Conservation (phyloP, 1,284 basidiomycete species). For the Ceratobasidium sp. region DNA sequence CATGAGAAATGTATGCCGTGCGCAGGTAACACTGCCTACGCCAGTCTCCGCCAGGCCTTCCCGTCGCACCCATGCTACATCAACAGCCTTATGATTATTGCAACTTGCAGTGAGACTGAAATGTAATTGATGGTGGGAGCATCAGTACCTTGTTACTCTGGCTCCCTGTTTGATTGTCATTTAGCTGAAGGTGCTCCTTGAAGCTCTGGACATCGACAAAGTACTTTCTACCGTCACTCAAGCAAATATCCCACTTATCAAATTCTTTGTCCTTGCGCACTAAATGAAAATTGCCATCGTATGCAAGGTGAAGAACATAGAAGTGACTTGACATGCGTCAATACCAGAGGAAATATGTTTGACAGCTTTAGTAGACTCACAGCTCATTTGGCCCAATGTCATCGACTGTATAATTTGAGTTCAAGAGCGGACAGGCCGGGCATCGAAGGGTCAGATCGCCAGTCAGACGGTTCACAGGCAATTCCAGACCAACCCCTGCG, state of each 20-base stretch:
- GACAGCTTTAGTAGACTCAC: too few relatives aligned
- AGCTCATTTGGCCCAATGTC: too few relatives aligned
- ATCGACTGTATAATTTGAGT: too few relatives aligned
- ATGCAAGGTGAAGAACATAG: conserved; percentile 1
- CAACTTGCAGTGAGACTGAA: too few relatives aligned
- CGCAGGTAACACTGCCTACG: not conserved
- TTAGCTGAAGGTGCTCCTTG: too few relatives aligned
- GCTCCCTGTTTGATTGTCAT: too few relatives aligned
- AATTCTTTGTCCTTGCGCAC: conserved; percentile 1
- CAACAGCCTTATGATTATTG: conserved; percentile 9
- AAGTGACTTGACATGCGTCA: too few relatives aligned
- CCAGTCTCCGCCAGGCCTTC: not conserved
- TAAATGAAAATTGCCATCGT: conserved; percentile 2
- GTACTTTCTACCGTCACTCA: conserved; percentile 1
- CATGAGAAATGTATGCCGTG: not conserved
- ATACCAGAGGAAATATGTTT: too few relatives aligned
- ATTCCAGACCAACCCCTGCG: not conserved
- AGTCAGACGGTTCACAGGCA: not conserved
- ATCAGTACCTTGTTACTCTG: too few relatives aligned
- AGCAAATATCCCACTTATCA: not conserved
- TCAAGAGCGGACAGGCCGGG: conserved; percentile 9
- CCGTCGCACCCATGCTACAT: not conserved
- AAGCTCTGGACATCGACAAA: not conserved
- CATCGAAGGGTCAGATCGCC: not conserved
- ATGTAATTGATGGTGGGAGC: too few relatives aligned